Evolutionary conservation across 2,329 filamentous ascomycete genomes (phyloP).

Genomic region (Xylaria sp.): DNA sequence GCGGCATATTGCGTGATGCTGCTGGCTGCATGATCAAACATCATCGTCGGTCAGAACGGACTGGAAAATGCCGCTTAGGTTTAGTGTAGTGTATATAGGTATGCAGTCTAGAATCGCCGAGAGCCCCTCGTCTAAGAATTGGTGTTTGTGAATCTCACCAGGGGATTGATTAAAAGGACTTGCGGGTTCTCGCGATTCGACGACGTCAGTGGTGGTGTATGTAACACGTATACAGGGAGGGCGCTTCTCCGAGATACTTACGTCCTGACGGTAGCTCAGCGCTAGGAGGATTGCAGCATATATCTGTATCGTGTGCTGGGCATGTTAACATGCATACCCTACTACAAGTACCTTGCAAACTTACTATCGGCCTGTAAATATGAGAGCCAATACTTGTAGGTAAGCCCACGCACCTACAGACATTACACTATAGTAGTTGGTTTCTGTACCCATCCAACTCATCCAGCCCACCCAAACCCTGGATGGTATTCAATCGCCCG

Average conservation of each 20-base stretch:
- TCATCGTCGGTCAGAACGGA: slow-evolving; percentile 3
- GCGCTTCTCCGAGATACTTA: not conserved
- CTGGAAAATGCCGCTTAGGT: slow-evolving; percentile 22
- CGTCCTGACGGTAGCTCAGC: not conserved
- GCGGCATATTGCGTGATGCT: slow-evolving; percentile 20
- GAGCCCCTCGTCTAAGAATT: slow-evolving; percentile 19
- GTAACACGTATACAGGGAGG: not conserved
- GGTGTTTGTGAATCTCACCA: slow-evolving; percentile 16
- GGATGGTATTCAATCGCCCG: slow-evolving; percentile 11
- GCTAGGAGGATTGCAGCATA: not conserved
- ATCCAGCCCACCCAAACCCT: not conserved
- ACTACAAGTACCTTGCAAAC: not conserved
- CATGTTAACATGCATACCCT: not conserved
- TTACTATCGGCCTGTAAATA: not conserved
- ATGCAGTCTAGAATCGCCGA: slow-evolving; percentile 17
- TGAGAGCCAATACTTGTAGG: not conserved
- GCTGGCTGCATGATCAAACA: slow-evolving; percentile 26
- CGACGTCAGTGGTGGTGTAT: slow-evolving; percentile 22
- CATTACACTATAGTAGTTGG: not conserved
- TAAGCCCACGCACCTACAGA: not conserved
- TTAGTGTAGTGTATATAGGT: not conserved
- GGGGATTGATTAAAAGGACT: slow-evolving; percentile 20
- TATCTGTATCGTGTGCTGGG: not conserved
- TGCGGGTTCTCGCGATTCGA: slow-evolving; percentile 18
- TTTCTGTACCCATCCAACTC: not conserved